phyloP scores from a whole-genome alignment of 352 stramenopile species.

The Pythium dissotocum region DNA sequence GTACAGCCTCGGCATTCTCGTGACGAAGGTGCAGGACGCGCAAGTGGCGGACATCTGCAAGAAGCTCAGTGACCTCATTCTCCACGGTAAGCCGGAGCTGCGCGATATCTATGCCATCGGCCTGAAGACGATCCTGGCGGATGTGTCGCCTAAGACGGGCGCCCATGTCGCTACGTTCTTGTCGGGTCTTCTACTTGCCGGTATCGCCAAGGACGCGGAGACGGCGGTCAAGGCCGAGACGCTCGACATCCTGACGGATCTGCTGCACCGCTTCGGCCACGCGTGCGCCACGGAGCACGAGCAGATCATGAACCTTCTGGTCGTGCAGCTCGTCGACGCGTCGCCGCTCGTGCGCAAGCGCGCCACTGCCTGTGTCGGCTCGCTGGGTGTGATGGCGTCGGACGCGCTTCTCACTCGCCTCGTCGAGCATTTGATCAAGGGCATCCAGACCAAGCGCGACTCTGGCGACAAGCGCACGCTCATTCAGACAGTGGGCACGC shows the following conservation, averaged over 20 bases:
- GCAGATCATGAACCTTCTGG: slow-evolving; percentile 86
- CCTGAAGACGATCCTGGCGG: slow-evolving; percentile 95
- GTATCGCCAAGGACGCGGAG: slow-evolving; percentile 69
- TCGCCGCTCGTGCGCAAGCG: slow-evolving; percentile 95
- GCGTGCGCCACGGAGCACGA: slow-evolving; percentile 88
- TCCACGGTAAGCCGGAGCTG: slow-evolving; percentile 96
- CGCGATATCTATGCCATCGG: slow-evolving; percentile 99
- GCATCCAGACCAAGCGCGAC: slow-evolving; percentile 82
- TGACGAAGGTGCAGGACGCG: slow-evolving; percentile 95
- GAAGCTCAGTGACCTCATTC: slow-evolving; percentile 95
- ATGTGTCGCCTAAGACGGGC: slow-evolving; percentile 92
- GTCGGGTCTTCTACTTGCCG: slow-evolving; percentile 64
- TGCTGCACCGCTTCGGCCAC: slow-evolving; percentile 95
- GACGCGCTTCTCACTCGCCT: slow-evolving; percentile 93
- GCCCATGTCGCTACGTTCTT: slow-evolving; percentile 76
- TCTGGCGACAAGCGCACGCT: slow-evolving; percentile 88
- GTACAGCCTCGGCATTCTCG: slow-evolving; percentile 90
- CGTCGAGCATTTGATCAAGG: slow-evolving; percentile 91
- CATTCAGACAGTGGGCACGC: slow-evolving; percentile 97
- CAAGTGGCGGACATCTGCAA: slow-evolving; percentile 97
- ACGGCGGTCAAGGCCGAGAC: slow-evolving; percentile 91
- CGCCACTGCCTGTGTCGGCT: slow-evolving; percentile 93
- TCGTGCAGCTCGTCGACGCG: slow-evolving; percentile 80
- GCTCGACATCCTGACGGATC: slow-evolving; percentile 96
- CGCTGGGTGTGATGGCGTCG: slow-evolving; percentile 94